Conservation (phyloP, 2,329 filamentous ascomycete genomes). For the Tolypocladium paradoxum region DNA sequence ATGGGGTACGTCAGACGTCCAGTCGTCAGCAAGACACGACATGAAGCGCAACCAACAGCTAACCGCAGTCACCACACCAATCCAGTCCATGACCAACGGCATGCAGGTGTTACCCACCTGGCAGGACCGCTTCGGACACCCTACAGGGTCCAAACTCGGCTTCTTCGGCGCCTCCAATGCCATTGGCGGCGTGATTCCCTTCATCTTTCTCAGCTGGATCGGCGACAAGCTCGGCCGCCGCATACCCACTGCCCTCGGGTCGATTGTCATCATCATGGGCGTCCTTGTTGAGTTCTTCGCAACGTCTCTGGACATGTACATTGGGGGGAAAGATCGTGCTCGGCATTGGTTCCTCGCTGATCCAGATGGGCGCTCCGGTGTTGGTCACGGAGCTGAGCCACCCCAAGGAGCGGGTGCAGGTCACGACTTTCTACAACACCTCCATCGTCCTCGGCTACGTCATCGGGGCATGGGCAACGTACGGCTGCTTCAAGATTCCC, state of each 20-base stretch:
- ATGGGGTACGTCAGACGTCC: conserved; percentile 22
- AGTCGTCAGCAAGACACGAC: neutral
- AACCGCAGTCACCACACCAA: neutral
- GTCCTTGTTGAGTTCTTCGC: conserved; percentile 25
- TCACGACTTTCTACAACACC: conserved; percentile 28
- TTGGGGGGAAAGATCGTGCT: conserved; percentile 27
- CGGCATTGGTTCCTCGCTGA: conserved; percentile 23
- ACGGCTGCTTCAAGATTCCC: conserved; percentile 16
- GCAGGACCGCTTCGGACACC: conserved; percentile 27
- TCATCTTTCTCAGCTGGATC: conserved; percentile 24
- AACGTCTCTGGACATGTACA: conserved; percentile 23
- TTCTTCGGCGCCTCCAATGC: conserved; percentile 27
- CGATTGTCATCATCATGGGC: conserved; percentile 26
- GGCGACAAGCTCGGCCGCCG: conserved; percentile 23
- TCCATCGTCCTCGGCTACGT: conserved; percentile 29
- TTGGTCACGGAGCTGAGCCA: conserved; percentile 31
- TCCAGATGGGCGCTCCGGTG: conserved; percentile 30
- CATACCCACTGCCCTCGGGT: conserved; percentile 23
- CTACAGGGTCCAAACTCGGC: conserved; percentile 24
- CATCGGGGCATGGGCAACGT: conserved; percentile 26
- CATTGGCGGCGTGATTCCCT: conserved; percentile 28
- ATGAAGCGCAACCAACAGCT: neutral
- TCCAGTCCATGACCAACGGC: conserved; percentile 27
- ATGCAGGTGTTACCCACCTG: conserved; percentile 25
- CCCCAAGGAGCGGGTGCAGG: conserved; percentile 27